Base-by-base conservation (phyloP, 306 rosid species). In the Prunus mume region DNA sequence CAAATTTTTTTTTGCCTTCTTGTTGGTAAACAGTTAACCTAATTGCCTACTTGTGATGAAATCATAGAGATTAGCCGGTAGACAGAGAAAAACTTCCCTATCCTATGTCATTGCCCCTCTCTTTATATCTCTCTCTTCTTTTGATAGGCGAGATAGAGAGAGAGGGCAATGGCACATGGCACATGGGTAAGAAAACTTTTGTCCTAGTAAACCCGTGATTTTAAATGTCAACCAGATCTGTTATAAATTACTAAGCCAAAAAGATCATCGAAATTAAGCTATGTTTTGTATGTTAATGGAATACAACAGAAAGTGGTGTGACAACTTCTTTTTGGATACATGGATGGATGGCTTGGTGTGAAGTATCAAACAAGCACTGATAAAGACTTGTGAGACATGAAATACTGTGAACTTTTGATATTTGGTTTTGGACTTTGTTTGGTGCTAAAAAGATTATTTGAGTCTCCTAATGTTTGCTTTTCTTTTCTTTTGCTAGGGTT, bases 401-500 rank as follows among this genome's bases (percentile, higher is more conserved):
- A 51, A 78, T 14, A 79, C 85, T 83, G 82, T 87, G 76, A 84
- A 76, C 90, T 80, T 90, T 86, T 78, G 78, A 77, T 58, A 24
- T 76, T 76, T 79, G 81, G 81, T 55, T 69, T 81, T 77, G 77
- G 77, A 83, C 71, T 77, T 76, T 79, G 89, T 79, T 82, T 83
- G 85, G 79, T 79, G 87, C 57, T 63, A 85, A 84, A 88, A 84
- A 79, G 75, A 87, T 78, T 85, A 87, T 78, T 85, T 84, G 88
- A 88, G 87, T 84, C 88, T 81, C 85, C 58, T 77, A n/a, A 71
- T 9, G 68, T 68, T 68, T 60, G 14, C 27, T 32, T 32, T 83
- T 75, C 77, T 81, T 68, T 71, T 78, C 47, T 74, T 58, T 45
- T 68, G 78, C 75, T 22, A 30, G 60, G 69, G 50, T 25, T 25